phyloP scores from a whole-genome alignment of 2,329 filamentous ascomycete species.

The Paecilomyces sp. region DNA sequence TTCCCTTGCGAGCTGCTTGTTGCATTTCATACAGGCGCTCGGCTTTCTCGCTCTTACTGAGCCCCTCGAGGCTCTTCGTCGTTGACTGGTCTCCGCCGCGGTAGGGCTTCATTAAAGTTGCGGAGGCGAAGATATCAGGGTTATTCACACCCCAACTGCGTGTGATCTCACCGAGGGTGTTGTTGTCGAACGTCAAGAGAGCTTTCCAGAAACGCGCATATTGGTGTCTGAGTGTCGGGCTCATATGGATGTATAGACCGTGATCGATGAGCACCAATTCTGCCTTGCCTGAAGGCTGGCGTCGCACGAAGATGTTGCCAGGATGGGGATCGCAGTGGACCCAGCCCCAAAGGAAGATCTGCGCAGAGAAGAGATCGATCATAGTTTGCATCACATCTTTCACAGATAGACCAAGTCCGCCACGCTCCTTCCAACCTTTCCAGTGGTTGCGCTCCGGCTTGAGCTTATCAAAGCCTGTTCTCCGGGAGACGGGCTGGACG shows the following conservation, averaged over 20 bases:
- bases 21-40: conserved; percentile 72
- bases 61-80: conserved; percentile 46
- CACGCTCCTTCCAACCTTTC: conserved; percentile 64
- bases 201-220: conserved; percentile 92
- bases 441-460: conserved; percentile 78
- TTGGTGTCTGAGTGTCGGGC: conserved; percentile 71
- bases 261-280: conserved; percentile 97
- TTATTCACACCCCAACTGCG: conserved; percentile 80
- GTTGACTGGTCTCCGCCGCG: conserved; percentile 70
- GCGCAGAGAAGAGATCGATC: conserved; percentile 91
- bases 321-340: conserved; percentile 97
- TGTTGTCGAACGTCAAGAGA: conserved; percentile 88
- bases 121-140: conserved; percentile 83
- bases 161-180: conserved; percentile 65
- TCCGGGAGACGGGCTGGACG: conserved; percentile 33
- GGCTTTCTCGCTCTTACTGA: conserved; percentile 48
- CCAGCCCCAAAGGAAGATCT: conserved; percentile 95
- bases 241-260: conserved; percentile 90
- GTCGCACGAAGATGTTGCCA: conserved; percentile 92
- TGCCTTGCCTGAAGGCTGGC: conserved; percentile 70
- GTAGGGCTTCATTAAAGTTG: conserved; percentile 85
- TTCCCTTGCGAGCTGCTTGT: conserved; percentile 60
- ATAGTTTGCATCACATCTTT: conserved; percentile 94
- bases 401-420: conserved; percentile 74
- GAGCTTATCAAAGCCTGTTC: conserved; percentile 43